Evolutionary conservation across 345 rosid species (phyloP).

Genomic region (Trapa bicornis): DNA sequence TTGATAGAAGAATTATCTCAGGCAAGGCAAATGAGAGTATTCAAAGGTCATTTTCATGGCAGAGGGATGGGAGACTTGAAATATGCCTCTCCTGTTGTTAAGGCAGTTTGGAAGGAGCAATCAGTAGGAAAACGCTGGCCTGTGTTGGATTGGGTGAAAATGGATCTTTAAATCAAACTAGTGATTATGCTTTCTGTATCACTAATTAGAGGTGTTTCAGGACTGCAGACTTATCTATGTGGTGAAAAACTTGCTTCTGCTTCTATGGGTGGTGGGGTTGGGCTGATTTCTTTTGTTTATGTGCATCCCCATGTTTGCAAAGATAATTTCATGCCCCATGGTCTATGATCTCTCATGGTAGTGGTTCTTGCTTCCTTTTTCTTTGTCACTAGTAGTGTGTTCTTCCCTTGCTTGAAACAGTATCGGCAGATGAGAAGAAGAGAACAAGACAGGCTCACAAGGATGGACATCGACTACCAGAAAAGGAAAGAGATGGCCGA

Average conservation of each 20-base stretch:
- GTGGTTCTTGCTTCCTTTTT: not conserved
- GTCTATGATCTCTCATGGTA: slow-evolving; percentile 10
- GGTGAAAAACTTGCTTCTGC: not conserved
- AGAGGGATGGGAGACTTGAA: slow-evolving; percentile 44
- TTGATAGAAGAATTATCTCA: slow-evolving; percentile 11
- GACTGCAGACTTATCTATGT: no score
- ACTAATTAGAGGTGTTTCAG: no score
- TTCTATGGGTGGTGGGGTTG: not conserved
- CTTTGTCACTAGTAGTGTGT: not conserved
- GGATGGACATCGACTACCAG: slow-evolving; percentile 82
- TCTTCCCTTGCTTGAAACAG: slow-evolving; percentile 34
- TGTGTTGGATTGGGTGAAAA: not conserved
- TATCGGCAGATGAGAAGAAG: slow-evolving; percentile 93
- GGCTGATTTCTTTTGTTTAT: slow-evolving; percentile 10
- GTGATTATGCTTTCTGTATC: no score
- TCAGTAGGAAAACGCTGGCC: slow-evolving; percentile 11
- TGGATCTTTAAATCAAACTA: slow-evolving; percentile 1
- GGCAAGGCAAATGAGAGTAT: not conserved
- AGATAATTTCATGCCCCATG: slow-evolving; percentile 40
- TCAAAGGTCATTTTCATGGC: slow-evolving; percentile 1
- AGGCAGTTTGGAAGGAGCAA: slow-evolving; percentile 14
- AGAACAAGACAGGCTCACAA: slow-evolving; percentile 81
- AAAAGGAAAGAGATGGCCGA: slow-evolving; percentile 65
- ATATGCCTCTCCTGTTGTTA: slow-evolving; percentile 7
- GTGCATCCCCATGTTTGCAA: slow-evolving; percentile 1